Evolutionary conservation across 208 protist species (phyloP).

Genomic region (Trypanosoma mega): DNA sequence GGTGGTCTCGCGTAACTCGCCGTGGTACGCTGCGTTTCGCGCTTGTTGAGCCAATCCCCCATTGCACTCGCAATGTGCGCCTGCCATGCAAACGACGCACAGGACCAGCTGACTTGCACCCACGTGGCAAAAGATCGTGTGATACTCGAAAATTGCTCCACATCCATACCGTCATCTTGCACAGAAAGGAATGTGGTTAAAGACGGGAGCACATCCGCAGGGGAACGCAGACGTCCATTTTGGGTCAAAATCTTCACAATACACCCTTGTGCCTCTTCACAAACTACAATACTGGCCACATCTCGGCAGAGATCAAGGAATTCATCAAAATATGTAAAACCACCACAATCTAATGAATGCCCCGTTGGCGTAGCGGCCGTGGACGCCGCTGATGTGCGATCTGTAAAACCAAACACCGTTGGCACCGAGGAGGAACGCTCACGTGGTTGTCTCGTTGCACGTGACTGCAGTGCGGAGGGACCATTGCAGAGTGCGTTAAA

Average conservation of each 20-base stretch:
- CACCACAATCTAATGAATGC: background rate
- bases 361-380: background rate
- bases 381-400: background rate
- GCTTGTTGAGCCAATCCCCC: conserved; percentile 10
- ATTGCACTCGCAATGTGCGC: conserved; percentile 26
- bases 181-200: conserved; percentile 24
- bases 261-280: conserved; percentile 2
- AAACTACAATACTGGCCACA: conserved; percentile 1
- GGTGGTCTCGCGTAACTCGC: background rate
- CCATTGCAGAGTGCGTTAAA: conserved; percentile 19
- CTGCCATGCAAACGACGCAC: conserved; percentile 64
- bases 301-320: conserved; percentile 18
- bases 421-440: conserved; percentile 3
- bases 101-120: conserved; percentile 59
- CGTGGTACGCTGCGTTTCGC: conserved; percentile 2
- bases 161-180: conserved; percentile 8
- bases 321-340: conserved; percentile 18
- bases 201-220: conserved; percentile 19
- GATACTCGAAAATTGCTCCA: conserved; percentile 43
- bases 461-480: background rate
- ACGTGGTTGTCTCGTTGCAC: background rate
- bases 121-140: conserved; percentile 65
- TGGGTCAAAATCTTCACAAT: background rate
- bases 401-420: conserved; percentile 16
- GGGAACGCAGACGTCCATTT: no score